Conservation (phyloP, 1,284 basidiomycete species). For the Trametes hirsuta region DNA sequence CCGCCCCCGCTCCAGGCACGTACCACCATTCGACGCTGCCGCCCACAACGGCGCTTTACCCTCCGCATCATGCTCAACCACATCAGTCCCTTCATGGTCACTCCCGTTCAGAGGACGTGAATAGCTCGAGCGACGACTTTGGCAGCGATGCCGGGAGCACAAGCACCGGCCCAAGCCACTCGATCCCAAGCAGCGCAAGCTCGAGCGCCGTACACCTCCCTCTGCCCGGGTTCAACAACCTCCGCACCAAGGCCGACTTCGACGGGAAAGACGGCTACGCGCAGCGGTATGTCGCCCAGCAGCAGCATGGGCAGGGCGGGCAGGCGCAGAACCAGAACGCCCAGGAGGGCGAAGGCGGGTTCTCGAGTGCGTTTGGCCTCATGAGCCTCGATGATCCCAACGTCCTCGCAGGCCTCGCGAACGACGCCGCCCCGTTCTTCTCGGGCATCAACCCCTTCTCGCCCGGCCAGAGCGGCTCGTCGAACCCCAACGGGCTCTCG, state of each 20-base stretch:
- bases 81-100: conserved; percentile 16
- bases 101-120: conserved; percentile 28
- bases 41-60: conserved; percentile 28
- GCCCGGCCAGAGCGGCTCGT: conserved; percentile 14
- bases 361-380: conserved; percentile 69
- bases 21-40: conserved; percentile 21
- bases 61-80: conserved; percentile 26
- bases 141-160: conserved; percentile 31
- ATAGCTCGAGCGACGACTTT: conserved; percentile 25
- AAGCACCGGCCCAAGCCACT: conserved; percentile 21
- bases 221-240: conserved; percentile 24
- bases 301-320: conserved; percentile 11
- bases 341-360: conserved; percentile 44
- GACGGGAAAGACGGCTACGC: conserved; percentile 18
- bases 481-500: conserved; percentile 15
- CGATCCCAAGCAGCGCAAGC: conserved; percentile 32
- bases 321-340: conserved; percentile 17
- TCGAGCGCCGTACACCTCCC: conserved; percentile 33
- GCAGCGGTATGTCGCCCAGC: conserved; percentile 13
- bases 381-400: conserved; percentile 73
- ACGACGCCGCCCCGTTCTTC: conserved; percentile 65
- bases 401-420: conserved; percentile 60
- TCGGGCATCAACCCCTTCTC: conserved; percentile 34
- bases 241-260: conserved; percentile 18
- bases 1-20: conserved; percentile 13